Base-by-base conservation (phyloP, 768 basidiomycete species). In the Hortiboletus flavorubellus region DNA sequence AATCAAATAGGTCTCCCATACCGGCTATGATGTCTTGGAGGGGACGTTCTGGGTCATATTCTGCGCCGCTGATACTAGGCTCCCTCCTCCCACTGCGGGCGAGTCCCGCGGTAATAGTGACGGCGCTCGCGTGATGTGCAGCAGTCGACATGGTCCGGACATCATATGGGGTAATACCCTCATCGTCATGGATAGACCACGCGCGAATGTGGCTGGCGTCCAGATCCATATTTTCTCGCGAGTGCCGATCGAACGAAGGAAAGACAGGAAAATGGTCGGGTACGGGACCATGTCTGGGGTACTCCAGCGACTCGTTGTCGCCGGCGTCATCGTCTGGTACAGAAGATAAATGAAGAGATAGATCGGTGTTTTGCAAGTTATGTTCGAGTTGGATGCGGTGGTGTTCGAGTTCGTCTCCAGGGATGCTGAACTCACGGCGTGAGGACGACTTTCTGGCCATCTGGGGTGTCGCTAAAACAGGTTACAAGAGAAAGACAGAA, bases 61-160 rank as follows among this genome's bases (percentile, higher is more conserved):
- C 91, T 40, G 86, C 86, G 38, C 85, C 89, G 68, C 85, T 89
- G 49, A 88, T 65, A 61, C 84, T 79, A 16, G 74, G 67, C 61
- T 89, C 85, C 54, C 85, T 74, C 45, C 78, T 75, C 18, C 68
- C 70, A 41, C 59, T 56, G 3, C 83, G 76, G 2, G 76, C 78
- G 10, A 96, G 78, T 1, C 94, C 93, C 4, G 92, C 91, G 49
- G 81, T 89, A 16, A 97, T 78, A 0, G 94, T 96, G 49, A 96
- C 76, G 3, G 84, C 91, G 59, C 88, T 91, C 26, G 91, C 93
- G 71, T 97, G 94, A 70, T 97, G 94, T 1, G 86, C 91, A 9
- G 83, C 84, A 0, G 93, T 95, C 0, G 91, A 93, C 55, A 91
- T 70, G 0, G 88, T 89, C 54, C 85, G 83, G 21, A 80, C 84